Percentiles rank a stretch among this genome's conserved stretches.
Evolutionary conservation across 306 rosid genomes (phyloP).

Genomic region (Casuarina glauca): DNA sequence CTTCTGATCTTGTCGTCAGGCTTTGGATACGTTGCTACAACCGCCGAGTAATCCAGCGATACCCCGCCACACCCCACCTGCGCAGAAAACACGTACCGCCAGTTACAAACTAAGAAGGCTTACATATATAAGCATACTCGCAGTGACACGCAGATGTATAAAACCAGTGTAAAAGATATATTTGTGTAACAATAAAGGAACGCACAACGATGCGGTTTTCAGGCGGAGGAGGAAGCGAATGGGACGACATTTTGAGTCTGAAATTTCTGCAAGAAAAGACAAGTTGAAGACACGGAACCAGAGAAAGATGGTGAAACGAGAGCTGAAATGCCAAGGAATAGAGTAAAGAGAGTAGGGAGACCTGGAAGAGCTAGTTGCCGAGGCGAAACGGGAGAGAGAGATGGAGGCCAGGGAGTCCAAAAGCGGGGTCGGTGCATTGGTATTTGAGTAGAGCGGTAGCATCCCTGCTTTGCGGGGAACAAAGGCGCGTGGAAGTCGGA

Average conservation of each 20-base stretch:
- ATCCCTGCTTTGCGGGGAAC: neutral
- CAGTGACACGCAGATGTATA: no score
- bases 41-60: conserved; percentile 63
- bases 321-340: neutral
- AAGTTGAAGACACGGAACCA: neutral
- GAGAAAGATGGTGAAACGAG: neutral
- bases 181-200: conserved; percentile 2
- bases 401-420: neutral
- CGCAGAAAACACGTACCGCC: neutral
- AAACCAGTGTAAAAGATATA: conserved; percentile 4
- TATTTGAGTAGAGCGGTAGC: neutral
- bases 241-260: conserved; percentile 47
- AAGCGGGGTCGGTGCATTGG: conserved; percentile 2
- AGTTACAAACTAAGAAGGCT: neutral
- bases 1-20: conserved; percentile 80
- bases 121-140: no score
- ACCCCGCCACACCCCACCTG: conserved; percentile 76
- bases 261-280: conserved; percentile 19
- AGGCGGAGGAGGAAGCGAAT: conserved; percentile 44
- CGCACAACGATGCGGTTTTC: conserved; percentile 58
- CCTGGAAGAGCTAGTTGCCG: conserved; percentile 18
- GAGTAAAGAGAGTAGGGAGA: neutral
- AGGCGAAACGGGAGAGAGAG: neutral
- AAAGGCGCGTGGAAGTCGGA: neutral
- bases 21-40: conserved; percentile 62